Conservation (phyloP, 306 rosid genomes). For the Vigna trinervia region DNA sequence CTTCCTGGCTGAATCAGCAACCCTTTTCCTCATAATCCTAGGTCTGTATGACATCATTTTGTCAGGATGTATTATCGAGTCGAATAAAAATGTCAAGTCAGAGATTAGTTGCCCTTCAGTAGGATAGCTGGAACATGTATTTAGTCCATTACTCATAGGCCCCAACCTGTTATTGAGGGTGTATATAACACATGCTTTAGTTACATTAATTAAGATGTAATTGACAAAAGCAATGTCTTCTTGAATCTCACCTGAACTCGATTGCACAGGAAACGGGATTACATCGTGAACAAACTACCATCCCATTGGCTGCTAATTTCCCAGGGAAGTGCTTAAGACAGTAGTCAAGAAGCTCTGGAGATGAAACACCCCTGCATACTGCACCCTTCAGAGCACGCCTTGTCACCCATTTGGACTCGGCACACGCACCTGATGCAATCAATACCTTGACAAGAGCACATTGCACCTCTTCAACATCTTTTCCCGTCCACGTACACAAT, state of each 20-base stretch:
- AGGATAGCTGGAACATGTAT: conserved; percentile 47
- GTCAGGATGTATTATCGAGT: conserved; percentile 64
- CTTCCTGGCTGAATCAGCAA: conserved; percentile 66
- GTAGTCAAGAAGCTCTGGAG: conserved; percentile 70
- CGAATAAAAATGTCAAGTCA: conserved; percentile 58
- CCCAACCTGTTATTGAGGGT: conserved; percentile 55
- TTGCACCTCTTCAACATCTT: conserved; percentile 59
- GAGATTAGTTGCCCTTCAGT: conserved; percentile 54
- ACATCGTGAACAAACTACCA: conserved; percentile 57
- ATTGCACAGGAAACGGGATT: conserved; percentile 55
- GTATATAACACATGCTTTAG: conserved; percentile 1
- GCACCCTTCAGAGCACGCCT: conserved; percentile 68
- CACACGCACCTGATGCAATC: conserved; percentile 47
- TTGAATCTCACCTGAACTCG: conserved; percentile 61
- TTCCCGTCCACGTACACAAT: conserved; percentile 58
- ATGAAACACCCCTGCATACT: conserved; percentile 51
- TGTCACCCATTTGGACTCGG: conserved; percentile 55
- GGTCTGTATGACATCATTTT: conserved; percentile 55
- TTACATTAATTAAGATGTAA: background rate
- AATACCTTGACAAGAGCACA: conserved; percentile 63
- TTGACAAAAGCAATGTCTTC: background rate
- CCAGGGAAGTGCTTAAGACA: conserved; percentile 68
- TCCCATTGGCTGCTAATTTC: conserved; percentile 52
- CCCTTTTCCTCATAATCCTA: conserved; percentile 40
- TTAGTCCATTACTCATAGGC: conserved; percentile 38